phyloP scores from a whole-genome alignment of 2,329 filamentous ascomycete species.

The Ascocoryne sarcoides region DNA sequence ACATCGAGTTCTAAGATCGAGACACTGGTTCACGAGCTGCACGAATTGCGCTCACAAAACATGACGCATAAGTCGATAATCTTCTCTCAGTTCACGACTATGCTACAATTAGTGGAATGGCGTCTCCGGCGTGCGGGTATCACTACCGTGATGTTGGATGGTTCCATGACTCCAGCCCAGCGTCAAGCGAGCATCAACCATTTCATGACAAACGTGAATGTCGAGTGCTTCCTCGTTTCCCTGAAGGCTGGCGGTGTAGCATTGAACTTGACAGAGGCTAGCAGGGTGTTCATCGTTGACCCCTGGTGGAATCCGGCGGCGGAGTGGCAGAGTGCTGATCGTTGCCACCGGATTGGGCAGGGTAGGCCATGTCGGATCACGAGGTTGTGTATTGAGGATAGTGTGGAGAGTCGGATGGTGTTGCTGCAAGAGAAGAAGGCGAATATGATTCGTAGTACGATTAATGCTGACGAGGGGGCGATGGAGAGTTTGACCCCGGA shows the following conservation, averaged over 20 bases:
- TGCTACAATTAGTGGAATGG: slow-evolving; percentile 97
- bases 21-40: slow-evolving; percentile 86
- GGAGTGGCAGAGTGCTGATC: slow-evolving; percentile 95
- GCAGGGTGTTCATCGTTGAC: slow-evolving; percentile 90
- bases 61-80: slow-evolving; percentile 94
- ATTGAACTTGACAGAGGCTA: slow-evolving; percentile 89
- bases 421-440: slow-evolving; percentile 97
- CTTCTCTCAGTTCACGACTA: slow-evolving; percentile 94
- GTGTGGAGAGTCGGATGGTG: slow-evolving; percentile 92
- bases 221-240: slow-evolving; percentile 93
- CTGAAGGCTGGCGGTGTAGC: slow-evolving; percentile 95
- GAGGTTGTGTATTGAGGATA: slow-evolving; percentile 91
- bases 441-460: slow-evolving; percentile 93
- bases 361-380: slow-evolving; percentile 90
- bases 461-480: slow-evolving; percentile 84
- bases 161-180: slow-evolving; percentile 91
- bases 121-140: slow-evolving; percentile 92
- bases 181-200: slow-evolving; percentile 90
- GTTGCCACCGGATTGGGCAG: slow-evolving; percentile 92
- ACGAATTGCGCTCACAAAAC: slow-evolving; percentile 84
- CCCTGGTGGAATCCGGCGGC: slow-evolving; percentile 99
- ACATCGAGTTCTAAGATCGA: slow-evolving; percentile 98
- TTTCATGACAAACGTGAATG: slow-evolving; percentile 91
- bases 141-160: slow-evolving; percentile 96
- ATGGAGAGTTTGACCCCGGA: slow-evolving; percentile 86